Conservation (phyloP, 208 protist genomes). For the Crithidia brevicula region DNA sequence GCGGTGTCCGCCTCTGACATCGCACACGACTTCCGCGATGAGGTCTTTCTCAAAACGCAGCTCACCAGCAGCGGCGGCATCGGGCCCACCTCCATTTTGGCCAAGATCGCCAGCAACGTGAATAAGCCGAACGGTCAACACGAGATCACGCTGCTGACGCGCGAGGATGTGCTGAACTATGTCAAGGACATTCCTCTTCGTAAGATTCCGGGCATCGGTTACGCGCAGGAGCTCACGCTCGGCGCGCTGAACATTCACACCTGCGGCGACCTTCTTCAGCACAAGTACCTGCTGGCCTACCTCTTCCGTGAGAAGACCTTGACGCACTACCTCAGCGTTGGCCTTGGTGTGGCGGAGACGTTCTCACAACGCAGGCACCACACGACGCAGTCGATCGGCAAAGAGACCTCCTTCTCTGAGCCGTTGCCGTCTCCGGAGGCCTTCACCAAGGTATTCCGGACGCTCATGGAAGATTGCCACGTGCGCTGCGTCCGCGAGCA, state of each 20-base stretch:
- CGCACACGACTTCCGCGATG: constrained; percentile 75
- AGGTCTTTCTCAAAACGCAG: constrained; percentile 74
- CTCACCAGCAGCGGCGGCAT: constrained; percentile 91
- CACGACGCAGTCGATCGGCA: constrained; percentile 70
- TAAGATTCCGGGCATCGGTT: constrained; percentile 85
- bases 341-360: constrained; percentile 69
- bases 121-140: constrained; percentile 97
- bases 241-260: constrained; percentile 75
- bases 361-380: constrained; percentile 53
- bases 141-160: constrained; percentile 73
- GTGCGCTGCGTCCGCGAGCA: constrained; percentile 60
- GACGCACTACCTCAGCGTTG: constrained; percentile 73
- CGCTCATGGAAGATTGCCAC: constrained; percentile 56
- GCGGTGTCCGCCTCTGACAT: constrained; percentile 66
- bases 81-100: constrained; percentile 79
- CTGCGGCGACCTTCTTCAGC: constrained; percentile 73
- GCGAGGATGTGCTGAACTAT: constrained; percentile 83
- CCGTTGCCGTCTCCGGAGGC: constrained; percentile 56
- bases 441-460: constrained; percentile 55
- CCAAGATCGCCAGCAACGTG: constrained; percentile 93
- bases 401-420: constrained; percentile 80
- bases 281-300: constrained; percentile 76
- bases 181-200: constrained; percentile 76
- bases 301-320: constrained; percentile 82
- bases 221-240: constrained; percentile 70